phyloP scores from a whole-genome alignment of 2,329 filamentous ascomycete genomes.

The Scytalidium lignicola region DNA sequence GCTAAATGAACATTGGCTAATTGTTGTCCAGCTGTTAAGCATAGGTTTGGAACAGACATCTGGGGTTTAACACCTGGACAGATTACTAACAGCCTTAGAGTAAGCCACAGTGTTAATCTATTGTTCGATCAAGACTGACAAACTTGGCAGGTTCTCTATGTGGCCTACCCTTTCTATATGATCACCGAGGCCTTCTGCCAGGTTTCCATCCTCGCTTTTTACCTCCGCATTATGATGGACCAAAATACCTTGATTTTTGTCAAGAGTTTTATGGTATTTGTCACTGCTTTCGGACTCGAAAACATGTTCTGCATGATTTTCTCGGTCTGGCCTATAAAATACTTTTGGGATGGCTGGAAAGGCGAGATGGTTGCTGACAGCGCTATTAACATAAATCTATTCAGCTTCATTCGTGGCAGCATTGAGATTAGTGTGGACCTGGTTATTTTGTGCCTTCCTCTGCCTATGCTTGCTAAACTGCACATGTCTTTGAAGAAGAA shows the following conservation, averaged over 20 bases:
- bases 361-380: conserved; percentile 28
- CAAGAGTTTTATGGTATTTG: conserved; percentile 20
- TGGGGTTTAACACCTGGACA: conserved; percentile 24
- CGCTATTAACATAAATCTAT: conserved; percentile 30
- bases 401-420: conserved; percentile 30
- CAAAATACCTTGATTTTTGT: conserved; percentile 13
- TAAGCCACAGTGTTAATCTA: conserved; percentile 7
- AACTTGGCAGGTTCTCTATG: conserved; percentile 19
- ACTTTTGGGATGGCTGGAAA: conserved; percentile 36
- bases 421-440: conserved; percentile 5
- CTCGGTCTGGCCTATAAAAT: conserved; percentile 32
- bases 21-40: conserved; percentile 12
- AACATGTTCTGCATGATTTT: conserved; percentile 28
- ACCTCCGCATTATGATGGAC: conserved; percentile 26
- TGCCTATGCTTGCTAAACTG: conserved; percentile 1
- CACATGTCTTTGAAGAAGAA: conserved; percentile 6
- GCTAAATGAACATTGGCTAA: conserved; percentile 3
- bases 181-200: conserved; percentile 23
- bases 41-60: conserved; percentile 27
- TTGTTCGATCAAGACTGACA: conserved; percentile 3
- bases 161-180: conserved; percentile 28
- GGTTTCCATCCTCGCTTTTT: conserved; percentile 27
- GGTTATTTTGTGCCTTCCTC: conserved; percentile 2
- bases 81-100: conserved; percentile 23
- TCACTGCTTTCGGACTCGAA: conserved; percentile 21